Base-by-base conservation (phyloP, 139 green algal species). In the Spirogloea muscicola region DNA sequence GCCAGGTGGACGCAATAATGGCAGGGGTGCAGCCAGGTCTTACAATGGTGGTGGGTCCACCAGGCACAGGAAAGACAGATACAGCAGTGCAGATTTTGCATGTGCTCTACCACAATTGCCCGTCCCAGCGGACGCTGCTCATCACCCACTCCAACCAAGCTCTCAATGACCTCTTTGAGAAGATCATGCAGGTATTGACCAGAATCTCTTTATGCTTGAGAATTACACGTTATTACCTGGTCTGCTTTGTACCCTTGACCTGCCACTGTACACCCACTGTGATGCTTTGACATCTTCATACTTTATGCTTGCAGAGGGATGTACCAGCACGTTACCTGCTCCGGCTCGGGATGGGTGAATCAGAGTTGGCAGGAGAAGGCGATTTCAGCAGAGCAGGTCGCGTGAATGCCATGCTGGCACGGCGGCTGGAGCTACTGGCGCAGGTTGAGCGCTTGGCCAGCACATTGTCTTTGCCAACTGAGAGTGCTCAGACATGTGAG, bases 71-170 rank as follows among this genome's bases (percentile, higher is more conserved):
- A 58, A 98, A 98, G 82, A 98, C 94, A 0, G 94, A 98, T 86
- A 94, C 89, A 9, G 94, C 94, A 2, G 92, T 96, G 57, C 84
- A 88, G 62, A 93, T 97, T 68, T 87, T 96, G 80, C 80, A 91
- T 61, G 83, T 96, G 66, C 84, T 98, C 42, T 96, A 97, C 83
- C 86, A 93, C 87, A 98, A 97, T 85, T 93, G 85, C 83, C 93
- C 93, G 0, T 79, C 59, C 0, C 89, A 98, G 84, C 89, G 72
- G 29, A 96, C 89, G 37, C 87, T 98, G 72, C 85, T 98, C 55
- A 92, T 98, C 84, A 95, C 94, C 0, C 94, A 98, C 84, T 96
- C 91, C 57, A 98, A 98, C 78, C 90, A 96, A 74, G 93, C 93
- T 0, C 86, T 97, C 3, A 97, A 97, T 68, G 92, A 97, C 79